Evolutionary conservation across 78 protist species (phyloP).

Genomic region (Capsaspora owczarzaki): DNA sequence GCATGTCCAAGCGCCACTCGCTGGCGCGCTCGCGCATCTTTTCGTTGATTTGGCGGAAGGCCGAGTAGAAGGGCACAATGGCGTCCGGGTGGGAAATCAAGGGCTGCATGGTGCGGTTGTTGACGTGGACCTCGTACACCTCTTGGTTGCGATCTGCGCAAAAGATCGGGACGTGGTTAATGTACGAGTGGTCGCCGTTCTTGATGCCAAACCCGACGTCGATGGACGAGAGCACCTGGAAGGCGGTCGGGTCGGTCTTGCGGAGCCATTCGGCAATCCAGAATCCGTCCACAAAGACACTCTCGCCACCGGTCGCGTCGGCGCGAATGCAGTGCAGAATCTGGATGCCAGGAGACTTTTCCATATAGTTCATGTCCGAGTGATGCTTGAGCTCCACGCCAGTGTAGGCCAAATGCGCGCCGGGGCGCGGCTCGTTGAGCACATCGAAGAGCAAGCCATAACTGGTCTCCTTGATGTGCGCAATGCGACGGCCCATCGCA

Average conservation of each 20-base stretch:
- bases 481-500: too few species aligned
- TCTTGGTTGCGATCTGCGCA: not conserved
- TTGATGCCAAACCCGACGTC: conserved; percentile 20
- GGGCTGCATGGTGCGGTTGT: not conserved
- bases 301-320: conserved; percentile 34
- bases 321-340: conserved; percentile 33
- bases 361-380: conserved; percentile 24
- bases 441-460: too few species aligned
- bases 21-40: not conserved
- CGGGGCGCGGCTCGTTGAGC: too few species aligned
- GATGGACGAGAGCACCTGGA: conserved; percentile 7
- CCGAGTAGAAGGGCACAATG: not conserved
- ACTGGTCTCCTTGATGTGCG: too few species aligned
- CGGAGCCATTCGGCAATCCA: conserved; percentile 16
- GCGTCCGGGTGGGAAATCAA: not conserved
- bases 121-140: not conserved
- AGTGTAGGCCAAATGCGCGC: too few species aligned
- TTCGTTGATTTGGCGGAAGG: not conserved
- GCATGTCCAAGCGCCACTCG: not conserved
- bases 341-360: conserved; percentile 50
- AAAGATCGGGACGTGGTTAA: not conserved
- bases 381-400: not conserved
- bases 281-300: conserved; percentile 28
- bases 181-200: not conserved
- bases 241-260: not conserved